These are phyloP conservation scores for Ceratobasidium sp. DNA, from an alignment of 1,284 basidiomycete species.

Conservation along the genomic window DNA sequence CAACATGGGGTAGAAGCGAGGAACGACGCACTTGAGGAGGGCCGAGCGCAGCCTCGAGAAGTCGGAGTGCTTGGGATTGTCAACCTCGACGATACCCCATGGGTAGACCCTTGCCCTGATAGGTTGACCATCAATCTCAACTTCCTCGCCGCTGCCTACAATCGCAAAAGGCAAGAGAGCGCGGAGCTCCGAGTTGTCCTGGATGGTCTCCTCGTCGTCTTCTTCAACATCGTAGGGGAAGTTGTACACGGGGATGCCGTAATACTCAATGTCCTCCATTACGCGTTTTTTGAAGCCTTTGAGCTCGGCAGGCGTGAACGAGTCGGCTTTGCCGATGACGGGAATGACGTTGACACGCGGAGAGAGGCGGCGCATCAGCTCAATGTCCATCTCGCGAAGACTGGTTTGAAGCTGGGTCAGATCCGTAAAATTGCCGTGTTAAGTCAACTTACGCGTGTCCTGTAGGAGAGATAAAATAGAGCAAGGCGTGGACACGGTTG, in stretches of 20 bases:
- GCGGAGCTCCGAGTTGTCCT: slow-evolving; percentile 95
- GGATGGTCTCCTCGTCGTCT: slow-evolving; percentile 98
- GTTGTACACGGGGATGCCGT: slow-evolving; percentile 98
- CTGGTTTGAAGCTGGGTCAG: slow-evolving; percentile 61
- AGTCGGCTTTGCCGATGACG: slow-evolving; percentile 97
- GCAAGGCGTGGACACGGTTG: slow-evolving; percentile 93
- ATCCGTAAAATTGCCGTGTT: slow-evolving; percentile 47
- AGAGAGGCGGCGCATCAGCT: slow-evolving; percentile 95
- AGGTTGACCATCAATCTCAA: slow-evolving; percentile 90
- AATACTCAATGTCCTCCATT: slow-evolving; percentile 99
- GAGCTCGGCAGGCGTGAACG: slow-evolving; percentile 90
- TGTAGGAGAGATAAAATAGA: slow-evolving; percentile 98
- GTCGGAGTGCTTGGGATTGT: slow-evolving; percentile 98
- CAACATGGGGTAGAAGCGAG: background rate
- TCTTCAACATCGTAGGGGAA: slow-evolving; percentile 99
- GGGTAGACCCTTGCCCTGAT: slow-evolving; percentile 95
- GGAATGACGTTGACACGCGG: slow-evolving; percentile 99
- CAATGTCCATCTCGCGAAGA: slow-evolving; percentile 98
- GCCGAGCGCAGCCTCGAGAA: slow-evolving; percentile 93
- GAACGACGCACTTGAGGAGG: slow-evolving; percentile 74
- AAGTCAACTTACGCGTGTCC: slow-evolving; percentile 72
- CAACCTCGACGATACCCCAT: slow-evolving; percentile 98
- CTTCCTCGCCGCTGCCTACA: slow-evolving; percentile 96
- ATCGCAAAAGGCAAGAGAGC: slow-evolving; percentile 95
- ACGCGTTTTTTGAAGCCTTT: slow-evolving; percentile 97